A percentile compares a stretch with the other conserved stretches of the same genome.
Conservation (phyloP, 2,329 filamentous ascomycete species). For the Macrophomina phaseolina region DNA sequence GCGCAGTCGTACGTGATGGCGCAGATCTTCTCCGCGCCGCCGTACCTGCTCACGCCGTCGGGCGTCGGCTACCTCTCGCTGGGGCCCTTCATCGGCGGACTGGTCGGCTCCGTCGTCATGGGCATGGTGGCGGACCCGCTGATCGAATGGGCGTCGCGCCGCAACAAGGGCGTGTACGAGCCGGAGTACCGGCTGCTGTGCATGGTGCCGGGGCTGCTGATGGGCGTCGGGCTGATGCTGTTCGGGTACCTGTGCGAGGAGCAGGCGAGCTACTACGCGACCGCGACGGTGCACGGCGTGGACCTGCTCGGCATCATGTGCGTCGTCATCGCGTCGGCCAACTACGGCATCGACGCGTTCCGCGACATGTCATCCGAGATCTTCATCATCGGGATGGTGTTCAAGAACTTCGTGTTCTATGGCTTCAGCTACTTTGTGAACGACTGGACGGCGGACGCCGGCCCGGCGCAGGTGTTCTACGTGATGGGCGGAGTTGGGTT, state of each 20-base stretch:
- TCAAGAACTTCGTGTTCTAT: slow-evolving; percentile 54
- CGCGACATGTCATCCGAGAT: slow-evolving; percentile 50
- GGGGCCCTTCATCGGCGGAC: slow-evolving; percentile 40
- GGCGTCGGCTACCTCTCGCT: slow-evolving; percentile 54
- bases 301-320: slow-evolving; percentile 43
- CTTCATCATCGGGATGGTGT: slow-evolving; percentile 52
- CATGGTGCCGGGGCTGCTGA: slow-evolving; percentile 19
- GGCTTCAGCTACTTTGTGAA: slow-evolving; percentile 52
- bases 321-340: slow-evolving; percentile 39
- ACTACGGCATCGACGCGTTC: slow-evolving; percentile 49
- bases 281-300: slow-evolving; percentile 43
- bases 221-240: slow-evolving; percentile 46
- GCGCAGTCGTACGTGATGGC: slow-evolving; percentile 51
- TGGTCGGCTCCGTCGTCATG: slow-evolving; percentile 49
- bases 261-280: slow-evolving; percentile 36
- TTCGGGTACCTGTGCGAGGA: slow-evolving; percentile 43
- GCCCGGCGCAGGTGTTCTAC: slow-evolving; percentile 47
- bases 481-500: slow-evolving; percentile 40
- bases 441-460: slow-evolving; percentile 46
- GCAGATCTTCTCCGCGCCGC: slow-evolving; percentile 47
- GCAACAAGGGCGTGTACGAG: slow-evolving; percentile 36
- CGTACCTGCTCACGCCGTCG: slow-evolving; percentile 50
- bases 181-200: slow-evolving; percentile 34
- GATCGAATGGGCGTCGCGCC: slow-evolving; percentile 32
- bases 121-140: slow-evolving; percentile 40